Base-by-base conservation (phyloP, 352 stramenopile species). In the Phytophthora capsici region DNA sequence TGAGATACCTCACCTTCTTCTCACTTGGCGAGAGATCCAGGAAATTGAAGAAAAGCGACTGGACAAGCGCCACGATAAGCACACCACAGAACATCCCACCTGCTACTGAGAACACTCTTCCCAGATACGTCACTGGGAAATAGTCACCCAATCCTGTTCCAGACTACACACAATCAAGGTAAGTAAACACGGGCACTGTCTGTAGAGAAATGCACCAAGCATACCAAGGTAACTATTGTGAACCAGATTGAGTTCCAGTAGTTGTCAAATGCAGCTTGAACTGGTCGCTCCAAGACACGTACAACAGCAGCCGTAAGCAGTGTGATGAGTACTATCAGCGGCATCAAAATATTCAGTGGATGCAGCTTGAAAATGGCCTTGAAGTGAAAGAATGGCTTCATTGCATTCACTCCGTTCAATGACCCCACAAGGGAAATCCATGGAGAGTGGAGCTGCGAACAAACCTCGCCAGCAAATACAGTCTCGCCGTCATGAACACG, bases 301-400 rank as follows among this genome's bases (percentile, higher is more conserved):
- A 93, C 77, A 56, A 93, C 75, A n/a, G 78, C 82, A 9, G 84
- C 80, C 10, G 80, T 86, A 32, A 93, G 62, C 38, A 90, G 73
- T 23, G 74, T 80, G 54, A 82, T 85, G 16, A 91, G 57, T 32
- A 88, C 43, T 40, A 80, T 73, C 23, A 90, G 54, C 0, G 78
- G 78, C 28, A 93, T 50, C n/a, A 93, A 60, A 7, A 93, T 59
- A 14, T 82, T 75, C 32, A 90, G 65, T 25, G 84, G 84, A 7
- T 71, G 71, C 36, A 88, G 79, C 62, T 88, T 91, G 66, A 93
- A 93, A 17, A 93, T 77, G 30, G 82, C 77, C 38, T 91, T 90
- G 60, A 93, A 93, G 57, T 93, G 84, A 46, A 93, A 93, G 46
- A 88, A 89, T 6, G 84, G 84, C n/a, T 67, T 73, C 82, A 91